phyloP scores from a whole-genome alignment of 495 filamentous ascomycete genomes.

The Trichoderma reesei region DNA sequence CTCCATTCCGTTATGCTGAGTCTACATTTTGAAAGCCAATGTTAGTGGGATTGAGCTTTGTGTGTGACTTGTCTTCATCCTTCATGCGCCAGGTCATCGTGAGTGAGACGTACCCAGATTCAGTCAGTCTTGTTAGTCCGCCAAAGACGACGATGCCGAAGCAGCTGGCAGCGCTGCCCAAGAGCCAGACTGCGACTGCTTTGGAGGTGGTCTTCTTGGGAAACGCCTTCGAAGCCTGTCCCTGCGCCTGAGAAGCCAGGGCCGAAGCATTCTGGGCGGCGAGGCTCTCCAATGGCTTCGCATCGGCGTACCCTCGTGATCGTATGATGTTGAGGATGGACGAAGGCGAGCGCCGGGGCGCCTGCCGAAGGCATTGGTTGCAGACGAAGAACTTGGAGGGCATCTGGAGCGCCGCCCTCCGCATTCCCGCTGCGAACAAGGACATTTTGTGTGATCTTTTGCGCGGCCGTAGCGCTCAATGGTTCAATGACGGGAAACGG shows the following conservation, averaged over 20 bases:
- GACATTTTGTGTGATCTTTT: slow-evolving; percentile 27
- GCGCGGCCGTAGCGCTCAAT: neutral
- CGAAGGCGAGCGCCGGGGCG: slow-evolving; percentile 21
- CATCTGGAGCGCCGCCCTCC: slow-evolving; percentile 43
- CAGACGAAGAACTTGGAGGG: slow-evolving; percentile 50
- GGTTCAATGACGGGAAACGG: neutral
- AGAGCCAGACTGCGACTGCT: slow-evolving; percentile 79
- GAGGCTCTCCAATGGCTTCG: slow-evolving; percentile 15
- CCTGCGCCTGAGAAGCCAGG: neutral
- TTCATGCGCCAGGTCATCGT: neutral
- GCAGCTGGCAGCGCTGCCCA: slow-evolving; percentile 82
- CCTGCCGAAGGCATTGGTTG: slow-evolving; percentile 49
- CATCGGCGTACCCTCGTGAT: slow-evolving; percentile 18
- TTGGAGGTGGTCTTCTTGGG: slow-evolving; percentile 58
- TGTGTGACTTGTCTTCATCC: neutral
- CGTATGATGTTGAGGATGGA: slow-evolving; percentile 18
- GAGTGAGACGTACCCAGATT: slow-evolving; percentile 68
- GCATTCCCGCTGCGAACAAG: slow-evolving; percentile 39
- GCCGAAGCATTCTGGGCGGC: neutral
- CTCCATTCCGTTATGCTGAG: slow-evolving; percentile 99
- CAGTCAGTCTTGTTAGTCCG: slow-evolving; percentile 83
- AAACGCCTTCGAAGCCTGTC: slow-evolving; percentile 33
- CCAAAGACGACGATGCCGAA: slow-evolving; percentile 97
- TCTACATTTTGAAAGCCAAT: slow-evolving; percentile 39
- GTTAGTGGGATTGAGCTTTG: too few relatives aligned